Percentiles rank a stretch among this genome's conserved stretches.
These are phyloP conservation scores for Gnaphalium uliginosum DNA, from an alignment of 129 eudicot genomes.

Conservation along the genomic window DNA sequence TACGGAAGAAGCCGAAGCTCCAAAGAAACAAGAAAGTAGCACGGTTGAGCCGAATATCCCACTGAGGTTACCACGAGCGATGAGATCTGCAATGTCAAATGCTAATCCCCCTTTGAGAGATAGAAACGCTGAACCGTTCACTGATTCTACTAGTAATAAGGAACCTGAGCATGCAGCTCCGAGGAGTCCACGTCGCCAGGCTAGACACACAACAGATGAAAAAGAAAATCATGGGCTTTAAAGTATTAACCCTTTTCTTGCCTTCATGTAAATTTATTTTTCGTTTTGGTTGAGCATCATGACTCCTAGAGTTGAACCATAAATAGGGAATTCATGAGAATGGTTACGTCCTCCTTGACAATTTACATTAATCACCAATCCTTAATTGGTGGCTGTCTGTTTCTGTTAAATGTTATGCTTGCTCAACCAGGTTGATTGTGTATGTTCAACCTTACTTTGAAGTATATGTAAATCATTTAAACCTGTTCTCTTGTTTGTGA, in stretches of 20 bases:
- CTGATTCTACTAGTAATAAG: slow-evolving; percentile 28
- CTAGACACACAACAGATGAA: slow-evolving; percentile 42
- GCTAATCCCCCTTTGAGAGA: slow-evolving; percentile 55
- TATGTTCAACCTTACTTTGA: no score
- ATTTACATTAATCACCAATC: slow-evolving; percentile 4
- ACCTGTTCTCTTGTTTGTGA: background rate
- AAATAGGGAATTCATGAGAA: background rate
- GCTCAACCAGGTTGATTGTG: background rate
- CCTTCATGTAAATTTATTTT: background rate
- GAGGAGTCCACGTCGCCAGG: slow-evolving; percentile 43
- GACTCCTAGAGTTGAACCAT: slow-evolving; percentile 4
- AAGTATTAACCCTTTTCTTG: background rate
- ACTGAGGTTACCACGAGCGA: slow-evolving; percentile 77
- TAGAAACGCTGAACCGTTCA: slow-evolving; percentile 57
- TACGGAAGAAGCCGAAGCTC: slow-evolving; percentile 41
- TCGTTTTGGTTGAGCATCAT: slow-evolving; percentile 8
- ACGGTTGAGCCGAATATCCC: slow-evolving; percentile 48
- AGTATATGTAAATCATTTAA: no score
- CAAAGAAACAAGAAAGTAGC: slow-evolving; percentile 46
- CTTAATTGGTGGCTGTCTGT: slow-evolving; percentile 9
- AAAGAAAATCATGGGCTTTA: slow-evolving; percentile 62
- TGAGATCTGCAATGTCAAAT: slow-evolving; percentile 55
- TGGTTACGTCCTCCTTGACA: background rate
- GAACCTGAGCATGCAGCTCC: slow-evolving; percentile 43
- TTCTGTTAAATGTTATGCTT: slow-evolving; percentile 1